Evolutionary conservation across 108 stramenopile species (phyloP), one percentile per base, ranked within the genome.

Genomic region (Cyclotella distinguenda): DNA sequence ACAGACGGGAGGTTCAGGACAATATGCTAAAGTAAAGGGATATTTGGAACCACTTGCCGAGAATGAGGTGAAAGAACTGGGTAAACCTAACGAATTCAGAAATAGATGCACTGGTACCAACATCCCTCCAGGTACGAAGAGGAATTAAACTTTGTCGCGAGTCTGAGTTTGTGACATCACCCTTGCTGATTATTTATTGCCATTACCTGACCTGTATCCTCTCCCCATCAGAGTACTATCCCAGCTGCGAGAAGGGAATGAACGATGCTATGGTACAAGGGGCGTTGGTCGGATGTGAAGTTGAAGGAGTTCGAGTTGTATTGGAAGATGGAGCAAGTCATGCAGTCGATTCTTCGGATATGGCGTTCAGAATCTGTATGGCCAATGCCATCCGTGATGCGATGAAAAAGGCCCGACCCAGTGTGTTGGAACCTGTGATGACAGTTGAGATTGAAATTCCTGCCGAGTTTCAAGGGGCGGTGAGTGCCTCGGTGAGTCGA

Each of bases 1-100:
- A 66, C 99, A 99, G 82, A 90, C 96, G 10, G 99, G 99, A 57
- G 99, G 99, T 46, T 51, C 91, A 27, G 99, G 99, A 35, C 99
- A 99, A 77, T 99, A 93, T 65, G 99, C 97, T 22, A 81, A 93
- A 42, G 97, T 99, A 10, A 85, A 95, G 48, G 99, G 99, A 28
- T 97, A 89, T 77, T 83, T 99, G 50, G 98, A 99, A 62, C 97
- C 97, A 1, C 71, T 97, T 36, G 71, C 85, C n/a, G 90, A 88
- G 47, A 91, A 94, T 40, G 91, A 91, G 35, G 77, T 84, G 21
- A 84, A 86, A 53, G 87, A 86, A 55, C 56, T 80, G 45, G 89
- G 85, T 12, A 75, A 78, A 52, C 63, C 83, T 12, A 89, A 85
- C 45, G 83, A 95, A 53, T 99, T 99, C 73, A 81, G 78, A 39